Conservation (phyloP, 2,329 filamentous ascomycete species). For the Cladosporium sp. region DNA sequence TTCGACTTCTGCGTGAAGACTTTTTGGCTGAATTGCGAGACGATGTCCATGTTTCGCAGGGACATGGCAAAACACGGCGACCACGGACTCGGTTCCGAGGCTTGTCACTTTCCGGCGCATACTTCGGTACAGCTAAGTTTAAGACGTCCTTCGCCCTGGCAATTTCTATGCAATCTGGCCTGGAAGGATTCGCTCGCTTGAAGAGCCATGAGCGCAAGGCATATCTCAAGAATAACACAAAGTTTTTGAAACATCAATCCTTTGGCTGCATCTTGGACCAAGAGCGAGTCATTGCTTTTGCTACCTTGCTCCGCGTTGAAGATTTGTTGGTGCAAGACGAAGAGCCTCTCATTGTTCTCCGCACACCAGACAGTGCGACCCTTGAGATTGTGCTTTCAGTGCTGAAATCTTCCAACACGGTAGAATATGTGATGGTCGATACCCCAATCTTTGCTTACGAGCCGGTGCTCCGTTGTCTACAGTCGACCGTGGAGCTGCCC, state of each 20-base stretch:
- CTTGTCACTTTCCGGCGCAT: slow-evolving; percentile 37
- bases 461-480: slow-evolving; percentile 62
- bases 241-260: slow-evolving; percentile 59
- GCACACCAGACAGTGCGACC: slow-evolving; percentile 50
- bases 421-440: slow-evolving; percentile 59
- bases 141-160: slow-evolving; percentile 11
- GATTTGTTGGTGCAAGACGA: slow-evolving; percentile 45
- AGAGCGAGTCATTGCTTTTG: slow-evolving; percentile 60
- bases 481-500: slow-evolving; percentile 57
- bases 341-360: slow-evolving; percentile 52
- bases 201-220: slow-evolving; percentile 40
- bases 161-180: slow-evolving; percentile 8
- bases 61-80: slow-evolving; percentile 48
- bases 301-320: slow-evolving; percentile 55
- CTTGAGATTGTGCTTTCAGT: slow-evolving; percentile 51
- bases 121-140: slow-evolving; percentile 16
- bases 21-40: slow-evolving; percentile 67
- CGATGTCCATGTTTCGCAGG: slow-evolving; percentile 56
- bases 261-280: slow-evolving; percentile 62
- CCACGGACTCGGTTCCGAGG: slow-evolving; percentile 40
- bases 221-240: slow-evolving; percentile 50
- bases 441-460: slow-evolving; percentile 69
- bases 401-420: slow-evolving; percentile 36
- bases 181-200: slow-evolving; percentile 13
- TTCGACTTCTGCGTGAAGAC: slow-evolving; percentile 69